These are phyloP conservation scores for Candida morakotiae DNA, from an alignment of 805 yeast genomes.

Conservation along the genomic window DNA sequence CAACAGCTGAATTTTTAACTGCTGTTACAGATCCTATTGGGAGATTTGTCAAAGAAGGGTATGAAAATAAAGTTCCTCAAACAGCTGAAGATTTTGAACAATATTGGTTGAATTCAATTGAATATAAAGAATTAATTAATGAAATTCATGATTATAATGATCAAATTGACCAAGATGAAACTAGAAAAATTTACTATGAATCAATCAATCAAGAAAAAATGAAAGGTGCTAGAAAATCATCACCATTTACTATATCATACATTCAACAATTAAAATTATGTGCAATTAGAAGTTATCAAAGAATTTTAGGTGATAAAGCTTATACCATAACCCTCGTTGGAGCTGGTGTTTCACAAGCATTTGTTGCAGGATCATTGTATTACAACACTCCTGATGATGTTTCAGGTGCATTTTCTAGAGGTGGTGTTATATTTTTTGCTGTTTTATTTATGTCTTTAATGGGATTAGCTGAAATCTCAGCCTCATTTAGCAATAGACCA, in stretches of 20 bases:
- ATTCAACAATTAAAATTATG: slow-evolving; percentile 47
- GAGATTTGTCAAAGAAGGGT: slow-evolving; percentile 46
- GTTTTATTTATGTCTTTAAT: slow-evolving; percentile 49
- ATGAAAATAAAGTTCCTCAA: slow-evolving; percentile 50
- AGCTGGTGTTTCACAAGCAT: slow-evolving; percentile 53
- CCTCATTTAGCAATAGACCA: slow-evolving; percentile 20
- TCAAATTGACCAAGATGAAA: slow-evolving; percentile 21
- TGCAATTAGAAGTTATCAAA: slow-evolving; percentile 49
- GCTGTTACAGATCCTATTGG: slow-evolving; percentile 67
- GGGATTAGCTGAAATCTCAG: slow-evolving; percentile 44
- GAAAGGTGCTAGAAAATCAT: slow-evolving; percentile 30
- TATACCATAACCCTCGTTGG: slow-evolving; percentile 41
- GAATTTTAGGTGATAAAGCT: slow-evolving; percentile 53
- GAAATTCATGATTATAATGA: slow-evolving; percentile 19
- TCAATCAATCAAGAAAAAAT: slow-evolving; percentile 36
- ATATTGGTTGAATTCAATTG: slow-evolving; percentile 51
- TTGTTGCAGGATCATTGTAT: slow-evolving; percentile 61
- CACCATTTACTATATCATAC: slow-evolving; percentile 43
- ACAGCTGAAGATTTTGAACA: slow-evolving; percentile 59
- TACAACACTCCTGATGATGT: slow-evolving; percentile 49
- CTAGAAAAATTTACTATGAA: slow-evolving; percentile 27
- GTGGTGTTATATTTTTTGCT: slow-evolving; percentile 60
- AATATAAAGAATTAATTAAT: slow-evolving; percentile 15
- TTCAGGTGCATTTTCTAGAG: slow-evolving; percentile 57
- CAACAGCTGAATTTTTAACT: slow-evolving; percentile 69